A percentile compares a stretch with the other conserved stretches of the same genome.
Conservation (phyloP, 495 filamentous ascomycete species). For the Massariosphaeria phaeospora region DNA sequence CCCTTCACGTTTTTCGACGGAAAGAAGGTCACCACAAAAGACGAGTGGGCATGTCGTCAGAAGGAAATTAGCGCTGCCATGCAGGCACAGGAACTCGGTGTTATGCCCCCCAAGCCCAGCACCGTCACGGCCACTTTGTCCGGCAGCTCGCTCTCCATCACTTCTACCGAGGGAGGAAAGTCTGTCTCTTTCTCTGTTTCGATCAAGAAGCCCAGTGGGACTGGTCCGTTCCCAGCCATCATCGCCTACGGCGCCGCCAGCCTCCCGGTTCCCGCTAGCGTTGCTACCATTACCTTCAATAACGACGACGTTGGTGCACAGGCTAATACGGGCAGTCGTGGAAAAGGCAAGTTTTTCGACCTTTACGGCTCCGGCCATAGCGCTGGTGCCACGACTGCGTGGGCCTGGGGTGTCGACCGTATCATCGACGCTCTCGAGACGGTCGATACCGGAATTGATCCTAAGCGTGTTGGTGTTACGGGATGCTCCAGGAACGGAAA, state of each 20-base stretch:
- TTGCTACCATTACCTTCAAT: constrained; percentile 44
- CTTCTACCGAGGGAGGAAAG: constrained; percentile 25
- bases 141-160: constrained; percentile 18
- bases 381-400: constrained; percentile 45
- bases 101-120: constrained; percentile 44
- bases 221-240: constrained; percentile 44
- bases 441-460: constrained; percentile 41
- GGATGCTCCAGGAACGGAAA: constrained; percentile 52
- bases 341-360: constrained; percentile 46
- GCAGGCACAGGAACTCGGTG: constrained; percentile 52
- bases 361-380: constrained; percentile 43
- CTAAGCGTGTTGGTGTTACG: constrained; percentile 43
- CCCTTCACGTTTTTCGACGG: constrained; percentile 49
- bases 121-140: constrained; percentile 39
- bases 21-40: constrained; percentile 44
- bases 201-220: constrained; percentile 30
- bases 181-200: constrained; percentile 24
- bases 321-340: constrained; percentile 16
- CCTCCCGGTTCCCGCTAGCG: constrained; percentile 42
- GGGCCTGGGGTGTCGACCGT: constrained; percentile 48
- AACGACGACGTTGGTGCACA: constrained; percentile 30
- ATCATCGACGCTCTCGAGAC: constrained; percentile 48
- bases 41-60: constrained; percentile 49
- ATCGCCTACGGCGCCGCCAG: constrained; percentile 42
- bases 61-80: constrained; percentile 50